Evolutionary conservation across 495 filamentous ascomycete genomes (phyloP).

Genomic region (Astrothelium subdiscretum): DNA sequence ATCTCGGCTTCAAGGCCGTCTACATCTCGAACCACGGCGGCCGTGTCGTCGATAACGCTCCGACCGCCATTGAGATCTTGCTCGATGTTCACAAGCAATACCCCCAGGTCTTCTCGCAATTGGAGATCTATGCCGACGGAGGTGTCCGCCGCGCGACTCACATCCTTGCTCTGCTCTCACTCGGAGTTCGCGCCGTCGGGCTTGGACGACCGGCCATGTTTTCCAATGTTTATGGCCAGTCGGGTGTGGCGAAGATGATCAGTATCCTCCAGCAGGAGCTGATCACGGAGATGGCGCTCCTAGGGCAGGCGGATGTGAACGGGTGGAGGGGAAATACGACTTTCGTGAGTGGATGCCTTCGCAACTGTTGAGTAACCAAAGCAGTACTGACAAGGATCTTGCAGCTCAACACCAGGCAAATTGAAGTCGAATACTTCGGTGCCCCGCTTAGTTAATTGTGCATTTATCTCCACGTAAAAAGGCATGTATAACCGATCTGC

Average conservation of each 20-base stretch:
- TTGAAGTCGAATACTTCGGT: slow-evolving; percentile 4
- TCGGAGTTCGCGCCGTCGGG: slow-evolving; percentile 37
- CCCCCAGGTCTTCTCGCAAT: slow-evolving; percentile 29
- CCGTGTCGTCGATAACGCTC: slow-evolving; percentile 30
- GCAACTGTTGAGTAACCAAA: too few relatives aligned
- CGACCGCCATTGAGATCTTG: slow-evolving; percentile 26
- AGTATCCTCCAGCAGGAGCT: slow-evolving; percentile 29
- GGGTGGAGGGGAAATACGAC: slow-evolving; percentile 2
- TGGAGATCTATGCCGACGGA: slow-evolving; percentile 35
- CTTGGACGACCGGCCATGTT: slow-evolving; percentile 35
- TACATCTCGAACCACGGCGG: slow-evolving; percentile 36
- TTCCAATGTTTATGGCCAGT: slow-evolving; percentile 31
- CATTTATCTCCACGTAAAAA: too few relatives aligned
- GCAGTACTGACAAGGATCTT: not conserved
- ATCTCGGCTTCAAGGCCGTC: slow-evolving; percentile 19
- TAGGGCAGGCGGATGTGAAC: slow-evolving; percentile 6
- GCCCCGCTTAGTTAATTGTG: slow-evolving; percentile 7
- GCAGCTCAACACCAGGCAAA: slow-evolving; percentile 5
- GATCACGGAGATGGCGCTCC: slow-evolving; percentile 7
- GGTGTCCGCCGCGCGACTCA: slow-evolving; percentile 37
- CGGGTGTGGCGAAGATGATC: slow-evolving; percentile 29
- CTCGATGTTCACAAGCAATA: slow-evolving; percentile 29
- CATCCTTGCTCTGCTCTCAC: slow-evolving; percentile 32
- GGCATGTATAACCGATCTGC: not conserved
- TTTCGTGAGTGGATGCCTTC: not conserved